Evolutionary conservation across 495 filamentous ascomycete species (phyloP).

Genomic region (Cairneyella variabilis): DNA sequence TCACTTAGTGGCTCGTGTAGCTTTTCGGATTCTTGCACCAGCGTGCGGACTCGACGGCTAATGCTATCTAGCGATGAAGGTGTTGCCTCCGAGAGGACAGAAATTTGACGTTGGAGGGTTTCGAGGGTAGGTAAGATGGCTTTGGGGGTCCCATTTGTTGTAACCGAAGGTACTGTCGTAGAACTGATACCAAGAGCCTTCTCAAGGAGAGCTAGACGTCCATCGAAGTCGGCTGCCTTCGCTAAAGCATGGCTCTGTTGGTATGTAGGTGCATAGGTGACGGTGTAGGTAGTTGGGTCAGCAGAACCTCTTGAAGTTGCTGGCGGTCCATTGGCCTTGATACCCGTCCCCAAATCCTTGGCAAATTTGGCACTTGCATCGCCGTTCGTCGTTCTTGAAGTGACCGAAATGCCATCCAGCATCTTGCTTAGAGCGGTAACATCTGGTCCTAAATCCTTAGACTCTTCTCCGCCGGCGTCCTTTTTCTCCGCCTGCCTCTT

Average conservation of each 20-base stretch:
- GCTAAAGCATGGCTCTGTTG: conserved; percentile 64
- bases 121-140: conserved; percentile 79
- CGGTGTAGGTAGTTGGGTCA: conserved; percentile 41
- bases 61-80: conserved; percentile 70
- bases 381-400: conserved; percentile 26
- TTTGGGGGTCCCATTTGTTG: conserved; percentile 49
- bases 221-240: conserved; percentile 84
- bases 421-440: conserved; percentile 60
- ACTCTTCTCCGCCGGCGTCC: conserved; percentile 26
- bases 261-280: conserved; percentile 53
- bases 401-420: conserved; percentile 50
- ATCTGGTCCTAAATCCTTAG: conserved; percentile 26
- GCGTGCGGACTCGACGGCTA: conserved; percentile 64
- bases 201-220: conserved; percentile 73
- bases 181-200: conserved; percentile 74
- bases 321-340: conserved; percentile 22
- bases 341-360: conserved; percentile 19
- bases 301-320: conserved; percentile 11
- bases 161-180: conserved; percentile 59
- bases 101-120: conserved; percentile 67
- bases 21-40: conserved; percentile 75
- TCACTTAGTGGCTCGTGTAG: conserved; percentile 68
- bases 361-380: conserved; percentile 17
- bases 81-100: conserved; percentile 58
- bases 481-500: conserved; percentile 40